Evolutionary conservation across 805 yeast genomes (phyloP).

Genomic region (Myxozyma neglecta): DNA sequence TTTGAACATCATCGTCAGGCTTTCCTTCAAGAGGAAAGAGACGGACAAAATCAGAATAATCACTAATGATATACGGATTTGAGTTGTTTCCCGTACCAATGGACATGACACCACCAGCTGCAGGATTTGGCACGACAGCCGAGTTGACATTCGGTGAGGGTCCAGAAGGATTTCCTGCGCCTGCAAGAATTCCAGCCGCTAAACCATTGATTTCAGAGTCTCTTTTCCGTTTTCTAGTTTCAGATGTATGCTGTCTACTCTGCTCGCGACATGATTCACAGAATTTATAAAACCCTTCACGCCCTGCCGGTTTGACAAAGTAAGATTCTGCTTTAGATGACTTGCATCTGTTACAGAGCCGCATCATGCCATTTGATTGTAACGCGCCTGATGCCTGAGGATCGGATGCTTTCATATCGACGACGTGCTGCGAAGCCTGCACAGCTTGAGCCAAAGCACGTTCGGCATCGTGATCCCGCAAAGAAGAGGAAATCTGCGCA

Average conservation of each 20-base stretch:
- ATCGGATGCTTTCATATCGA: neutral
- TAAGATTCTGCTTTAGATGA: constrained; percentile 7
- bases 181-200: constrained; percentile 2
- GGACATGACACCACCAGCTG: neutral
- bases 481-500: constrained; percentile 7
- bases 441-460: constrained; percentile 9
- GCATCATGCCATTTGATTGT: neutral
- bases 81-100: neutral
- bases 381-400: neutral
- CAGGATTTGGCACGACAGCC: neutral
- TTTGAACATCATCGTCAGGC: neutral
- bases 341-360: constrained; percentile 24
- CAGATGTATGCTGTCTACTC: constrained; percentile 28
- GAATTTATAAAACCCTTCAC: constrained; percentile 25
- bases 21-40: constrained; percentile 19
- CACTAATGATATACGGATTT: constrained; percentile 4
- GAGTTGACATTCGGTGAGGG: neutral
- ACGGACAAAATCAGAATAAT: constrained; percentile 10
- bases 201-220: constrained; percentile 7
- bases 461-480: constrained; percentile 10
- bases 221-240: constrained; percentile 28
- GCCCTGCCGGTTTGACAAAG: constrained; percentile 24
- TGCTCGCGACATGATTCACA: constrained; percentile 26
- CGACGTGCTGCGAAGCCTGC: constrained; percentile 1
- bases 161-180: neutral